Evolutionary conservation across 164 flowering plant genomes (phyloP).

Genomic region (grape (Vitis vinifera)): DNA sequence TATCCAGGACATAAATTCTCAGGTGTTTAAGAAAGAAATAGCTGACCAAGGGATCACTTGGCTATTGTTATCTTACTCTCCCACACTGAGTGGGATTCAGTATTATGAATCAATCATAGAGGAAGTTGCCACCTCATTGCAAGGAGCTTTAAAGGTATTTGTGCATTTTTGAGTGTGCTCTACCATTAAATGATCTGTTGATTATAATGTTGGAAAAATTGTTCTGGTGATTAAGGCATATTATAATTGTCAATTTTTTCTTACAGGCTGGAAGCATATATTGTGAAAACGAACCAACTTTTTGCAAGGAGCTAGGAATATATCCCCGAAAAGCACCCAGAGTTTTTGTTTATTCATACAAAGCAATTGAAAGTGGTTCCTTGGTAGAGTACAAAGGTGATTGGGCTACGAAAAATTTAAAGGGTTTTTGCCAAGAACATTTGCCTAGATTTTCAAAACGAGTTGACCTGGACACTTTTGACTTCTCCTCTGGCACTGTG

Average conservation of each 20-base stretch:
- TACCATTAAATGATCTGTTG: not conserved
- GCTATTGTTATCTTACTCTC: slow-evolving; percentile 65
- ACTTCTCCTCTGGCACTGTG: slow-evolving; percentile 25
- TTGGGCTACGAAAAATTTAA: slow-evolving; percentile 47
- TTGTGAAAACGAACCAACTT: slow-evolving; percentile 57
- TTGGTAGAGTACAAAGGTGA: slow-evolving; percentile 77
- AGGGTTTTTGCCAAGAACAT: slow-evolving; percentile 66
- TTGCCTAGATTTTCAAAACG: slow-evolving; percentile 81
- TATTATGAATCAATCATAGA: slow-evolving; percentile 50
- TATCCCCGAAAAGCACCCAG: slow-evolving; percentile 46
- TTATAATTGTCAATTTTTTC: slow-evolving; percentile 4
- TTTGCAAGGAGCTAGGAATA: slow-evolving; percentile 72
- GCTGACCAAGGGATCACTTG: slow-evolving; percentile 66
- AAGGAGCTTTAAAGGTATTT: slow-evolving; percentile 81
- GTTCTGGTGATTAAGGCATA: not conserved
- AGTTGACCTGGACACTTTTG: slow-evolving; percentile 42
- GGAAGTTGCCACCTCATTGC: slow-evolving; percentile 60
- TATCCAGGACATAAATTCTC: slow-evolving; percentile 47
- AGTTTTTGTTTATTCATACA: slow-evolving; percentile 64
- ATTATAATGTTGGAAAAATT: too few relatives aligned
- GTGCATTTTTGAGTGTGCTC: not conserved
- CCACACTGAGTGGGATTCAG: slow-evolving; percentile 37
- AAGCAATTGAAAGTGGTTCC: slow-evolving; percentile 53
- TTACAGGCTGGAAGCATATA: slow-evolving; percentile 76
- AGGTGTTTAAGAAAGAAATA: slow-evolving; percentile 62